Evolutionary conservation across 176 grass and related monocot species (phyloP), one percentile per base, ranked within the genome.

Genomic region (Bothriochloa decipiens): DNA sequence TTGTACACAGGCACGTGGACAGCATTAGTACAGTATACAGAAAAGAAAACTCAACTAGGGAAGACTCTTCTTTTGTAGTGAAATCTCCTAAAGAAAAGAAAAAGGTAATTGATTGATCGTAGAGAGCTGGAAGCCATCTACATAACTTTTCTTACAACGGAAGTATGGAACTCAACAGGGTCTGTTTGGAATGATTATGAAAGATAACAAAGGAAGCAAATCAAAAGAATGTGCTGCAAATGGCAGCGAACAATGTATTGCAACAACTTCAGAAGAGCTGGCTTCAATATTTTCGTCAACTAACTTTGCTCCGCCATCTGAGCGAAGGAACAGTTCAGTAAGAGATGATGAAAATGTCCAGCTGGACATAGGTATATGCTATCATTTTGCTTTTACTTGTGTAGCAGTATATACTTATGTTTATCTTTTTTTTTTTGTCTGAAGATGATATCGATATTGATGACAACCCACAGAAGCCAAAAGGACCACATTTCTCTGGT

Each of bases 401-500:
- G 49, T 18, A 55, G 74, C 23, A 61, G 23, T 41, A 22, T 70
- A 39, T 83, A 73, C 80, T 87, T 43, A 83, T 77, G 57, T 14
- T 29, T 27, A 64, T 64, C 12, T 82, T 39, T 33, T 63, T 27
- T 42, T 82, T 97, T 49, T 49, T 88, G 33, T 63, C 33, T 78
- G 17, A 86, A 97, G 92, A 97, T 90, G 95, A 97, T 91, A 97
- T 97, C 64, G 80, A 95, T 67, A 84, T 98, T 65, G 93, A 99
- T 36, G 96, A 94, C 28, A 78, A 43, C 72, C 87, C 86, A 67
- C 87, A 89, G 18, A 94, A 99, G 83, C 84, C 92, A 33, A 99
- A 92, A 91, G 96, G 83, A 64, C 82, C 86, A 68, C 93, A 92
- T 78, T 94, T 96, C 83, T 74, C 91, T 68, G 91, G 73, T 93